Conservation (phyloP, 139 green algal species). For the Nannochloris sp. region DNA sequence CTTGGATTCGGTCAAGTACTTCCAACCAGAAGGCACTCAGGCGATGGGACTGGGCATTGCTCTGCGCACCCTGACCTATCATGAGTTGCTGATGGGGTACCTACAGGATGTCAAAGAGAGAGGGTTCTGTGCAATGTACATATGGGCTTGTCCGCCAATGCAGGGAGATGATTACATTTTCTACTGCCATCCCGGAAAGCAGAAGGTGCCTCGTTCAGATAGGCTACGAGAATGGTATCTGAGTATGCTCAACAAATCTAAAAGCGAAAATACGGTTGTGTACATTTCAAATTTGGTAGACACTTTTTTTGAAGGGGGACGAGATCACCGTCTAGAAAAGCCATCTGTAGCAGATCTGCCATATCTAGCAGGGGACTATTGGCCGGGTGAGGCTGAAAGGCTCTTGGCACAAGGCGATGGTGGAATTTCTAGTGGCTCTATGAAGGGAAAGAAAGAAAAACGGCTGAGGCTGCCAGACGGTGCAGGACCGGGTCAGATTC, state of each 20-base stretch:
- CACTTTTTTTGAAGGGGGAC: conserved; percentile 80
- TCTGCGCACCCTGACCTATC: conserved; percentile 94
- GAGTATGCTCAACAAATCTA: conserved; percentile 58
- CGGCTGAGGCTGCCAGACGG: conserved; percentile 39
- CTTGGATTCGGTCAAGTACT: conserved; percentile 97
- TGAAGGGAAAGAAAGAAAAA: conserved; percentile 74
- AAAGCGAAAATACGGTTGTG: conserved; percentile 62
- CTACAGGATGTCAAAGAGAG: conserved; percentile 70
- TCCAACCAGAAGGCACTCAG: conserved; percentile 67
- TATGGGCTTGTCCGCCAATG: conserved; percentile 96
- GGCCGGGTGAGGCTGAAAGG: conserved; percentile 83
- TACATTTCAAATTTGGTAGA: conserved; percentile 88
- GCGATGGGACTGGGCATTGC: conserved; percentile 31
- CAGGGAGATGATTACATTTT: conserved; percentile 98
- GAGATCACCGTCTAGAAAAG: conserved; percentile 62
- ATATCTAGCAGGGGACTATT: conserved; percentile 99
- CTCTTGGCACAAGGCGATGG: conserved; percentile 28
- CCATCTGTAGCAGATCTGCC: conserved; percentile 58
- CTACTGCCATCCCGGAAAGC: conserved; percentile 91
- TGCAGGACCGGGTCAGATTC: conserved; percentile 51
- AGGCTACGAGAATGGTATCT: conserved; percentile 90
- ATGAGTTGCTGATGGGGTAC: conserved; percentile 93
- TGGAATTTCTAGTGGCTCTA: background rate
- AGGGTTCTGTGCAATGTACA: conserved; percentile 92
- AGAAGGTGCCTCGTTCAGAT: conserved; percentile 89